Evolutionary conservation across 345 rosid genomes (phyloP).

Genomic region (sweet orange (Citrus sinensis)): DNA sequence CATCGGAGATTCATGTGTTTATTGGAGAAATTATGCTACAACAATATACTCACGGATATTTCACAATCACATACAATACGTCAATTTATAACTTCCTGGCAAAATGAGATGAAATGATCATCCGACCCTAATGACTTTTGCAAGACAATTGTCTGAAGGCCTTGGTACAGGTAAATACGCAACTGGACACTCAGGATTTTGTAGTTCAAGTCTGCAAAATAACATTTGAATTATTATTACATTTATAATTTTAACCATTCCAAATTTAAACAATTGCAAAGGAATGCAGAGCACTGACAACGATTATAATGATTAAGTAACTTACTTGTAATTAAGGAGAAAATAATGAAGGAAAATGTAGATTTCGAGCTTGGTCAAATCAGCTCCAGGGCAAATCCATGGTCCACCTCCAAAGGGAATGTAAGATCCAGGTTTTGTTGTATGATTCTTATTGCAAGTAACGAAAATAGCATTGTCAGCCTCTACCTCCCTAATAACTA

Average conservation of each 20-base stretch:
- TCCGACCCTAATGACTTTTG: background rate
- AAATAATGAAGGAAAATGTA: conserved; percentile 1
- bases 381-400: conserved; percentile 1
- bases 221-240: background rate
- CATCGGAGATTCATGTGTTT: background rate
- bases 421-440: background rate
- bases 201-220: background rate
- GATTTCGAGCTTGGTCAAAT: conserved; percentile 1
- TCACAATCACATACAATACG: background rate
- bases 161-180: background rate
- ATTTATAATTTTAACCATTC: background rate
- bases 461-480: background rate
- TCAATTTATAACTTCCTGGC: background rate
- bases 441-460: background rate
- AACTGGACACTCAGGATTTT: background rate
- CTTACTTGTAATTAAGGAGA: background rate
- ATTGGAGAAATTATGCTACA: background rate
- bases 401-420: background rate
- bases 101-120: background rate
- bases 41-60: background rate
- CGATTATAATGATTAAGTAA: background rate
- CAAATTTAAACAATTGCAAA: background rate
- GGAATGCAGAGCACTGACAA: background rate
- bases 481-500: background rate
- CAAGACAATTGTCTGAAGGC: background rate